Conservation (phyloP, 164 flowering plant genomes). For the Chimonanthus praecox region DNA sequence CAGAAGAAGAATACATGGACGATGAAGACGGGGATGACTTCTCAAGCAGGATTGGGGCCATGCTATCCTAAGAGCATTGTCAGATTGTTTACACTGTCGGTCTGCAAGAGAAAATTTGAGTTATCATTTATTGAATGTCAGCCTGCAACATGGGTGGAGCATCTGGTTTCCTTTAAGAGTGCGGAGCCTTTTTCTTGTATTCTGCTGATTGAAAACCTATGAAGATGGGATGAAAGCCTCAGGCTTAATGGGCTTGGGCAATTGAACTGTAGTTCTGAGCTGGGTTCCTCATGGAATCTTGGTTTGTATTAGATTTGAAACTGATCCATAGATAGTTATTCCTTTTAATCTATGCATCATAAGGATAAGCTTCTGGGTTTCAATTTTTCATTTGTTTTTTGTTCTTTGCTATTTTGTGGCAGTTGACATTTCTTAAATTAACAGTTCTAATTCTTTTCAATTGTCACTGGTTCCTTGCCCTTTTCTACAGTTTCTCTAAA, state of each 20-base stretch:
- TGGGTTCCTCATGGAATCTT: slow-evolving; percentile 1
- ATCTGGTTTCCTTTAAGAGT: not conserved
- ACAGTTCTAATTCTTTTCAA: not conserved
- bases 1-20: slow-evolving; percentile 43
- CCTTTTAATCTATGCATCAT: slow-evolving; percentile 4
- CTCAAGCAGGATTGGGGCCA: slow-evolving; percentile 70
- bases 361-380: slow-evolving; percentile 3
- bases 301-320: slow-evolving; percentile 5
- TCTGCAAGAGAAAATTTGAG: not conserved
- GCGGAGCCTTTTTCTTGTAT: not conserved
- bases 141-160: not conserved
- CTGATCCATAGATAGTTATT: slow-evolving; percentile 8
- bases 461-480: not conserved
- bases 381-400: not conserved
- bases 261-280: not conserved
- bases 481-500: not conserved
- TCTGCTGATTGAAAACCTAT: not conserved
- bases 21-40: slow-evolving; percentile 81
- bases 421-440: not conserved
- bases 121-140: not conserved
- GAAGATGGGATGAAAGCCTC: not conserved
- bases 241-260: not conserved
- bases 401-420: not conserved
- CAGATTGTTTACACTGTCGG: not conserved
- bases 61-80: slow-evolving; percentile 20